Evolutionary conservation across 177 flowering plant genomes (phyloP), one percentile per base, ranked within the genome.

Genomic region (Vitis hybrid): DNA sequence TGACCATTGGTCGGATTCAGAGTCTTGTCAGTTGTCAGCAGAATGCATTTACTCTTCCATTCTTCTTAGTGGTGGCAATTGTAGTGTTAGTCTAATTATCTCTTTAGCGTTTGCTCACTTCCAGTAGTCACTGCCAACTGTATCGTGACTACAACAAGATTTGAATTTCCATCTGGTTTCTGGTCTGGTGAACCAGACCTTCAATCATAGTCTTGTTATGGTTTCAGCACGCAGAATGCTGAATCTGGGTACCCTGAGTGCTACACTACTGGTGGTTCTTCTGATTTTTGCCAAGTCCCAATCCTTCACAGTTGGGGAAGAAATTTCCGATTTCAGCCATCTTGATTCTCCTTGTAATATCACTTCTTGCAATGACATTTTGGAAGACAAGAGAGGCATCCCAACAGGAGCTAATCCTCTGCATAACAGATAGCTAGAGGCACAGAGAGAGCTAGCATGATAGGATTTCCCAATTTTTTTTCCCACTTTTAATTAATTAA

Each of bases 341-440:
- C 45, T 56, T 58, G 51, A 18, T 52, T 23, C 72, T 58, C 32
- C 75, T n/a, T 65, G 70, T 61, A 19, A 56, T 39, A 39, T 39
- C 4, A 13, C 30, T 60, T 65, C 71, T 21, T 66, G 45, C 21
- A 60, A 62, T 64, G 50, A 9, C 61, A 60, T 63, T 13, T 15
- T 68, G 45, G 80, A 80, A 15, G 80, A 80, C 54, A 76, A 80
- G 74, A 80, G 82, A 71, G 74, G 68, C 17, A 72, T 76, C 10
- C 82, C 83, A 49, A 56, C 74, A 34, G 83, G 83, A 67, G 70
- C 83, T 21, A 80, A 80, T 75, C 83, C 78, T 34, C 76, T 80
- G 60, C 83, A 80, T 56, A 80, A 80, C 72, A 72, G 69, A 67
- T 80, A 75, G 81, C 17, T 4, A 65, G 49, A 69, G 18, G 2